These are phyloP conservation scores for Massarina eburnea DNA, from an alignment of 2,329 filamentous ascomycete species.

Conservation along the genomic window DNA sequence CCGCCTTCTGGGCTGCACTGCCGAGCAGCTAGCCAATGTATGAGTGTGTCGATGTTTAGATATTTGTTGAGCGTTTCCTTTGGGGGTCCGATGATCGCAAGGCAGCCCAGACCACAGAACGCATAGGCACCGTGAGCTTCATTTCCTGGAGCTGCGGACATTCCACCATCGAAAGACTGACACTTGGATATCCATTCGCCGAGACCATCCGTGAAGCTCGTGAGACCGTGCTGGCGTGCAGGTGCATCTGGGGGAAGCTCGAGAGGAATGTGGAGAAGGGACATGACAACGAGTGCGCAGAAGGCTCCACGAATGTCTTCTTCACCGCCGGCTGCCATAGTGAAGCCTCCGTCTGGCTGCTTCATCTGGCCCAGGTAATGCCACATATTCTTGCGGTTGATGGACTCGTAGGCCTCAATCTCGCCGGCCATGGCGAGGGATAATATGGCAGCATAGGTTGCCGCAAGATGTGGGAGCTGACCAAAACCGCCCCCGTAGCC, in stretches of 20 bases:
- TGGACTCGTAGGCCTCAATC: constrained; percentile 68
- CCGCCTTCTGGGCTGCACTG: constrained; percentile 92
- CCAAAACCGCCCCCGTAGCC: constrained; percentile 95
- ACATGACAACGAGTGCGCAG: constrained; percentile 83
- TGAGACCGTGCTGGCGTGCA: constrained; percentile 63
- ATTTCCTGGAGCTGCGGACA: constrained; percentile 79
- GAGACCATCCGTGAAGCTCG: constrained; percentile 70
- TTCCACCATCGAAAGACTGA: constrained; percentile 95
- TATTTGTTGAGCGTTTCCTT: constrained; percentile 72
- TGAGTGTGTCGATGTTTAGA: constrained; percentile 73
- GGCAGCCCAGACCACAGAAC: constrained; percentile 87
- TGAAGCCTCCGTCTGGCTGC: constrained; percentile 85
- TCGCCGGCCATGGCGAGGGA: constrained; percentile 78
- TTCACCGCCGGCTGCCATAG: constrained; percentile 82
- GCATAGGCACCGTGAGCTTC: constrained; percentile 97
- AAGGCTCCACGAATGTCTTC: constrained; percentile 93
- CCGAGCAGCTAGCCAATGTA: constrained; percentile 85
- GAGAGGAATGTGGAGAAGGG: constrained; percentile 79
- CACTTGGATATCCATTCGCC: constrained; percentile 80
- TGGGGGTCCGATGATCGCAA: constrained; percentile 82
- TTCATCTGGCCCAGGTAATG: constrained; percentile 86
- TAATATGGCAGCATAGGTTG: constrained; percentile 82
- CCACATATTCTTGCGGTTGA: constrained; percentile 87
- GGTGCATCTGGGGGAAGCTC: constrained; percentile 74
- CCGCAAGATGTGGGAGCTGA: constrained; percentile 84